phyloP scores from a whole-genome alignment of 192 early-diverging fungal genomes.

The Tieghemiomyces parasiticus region DNA sequence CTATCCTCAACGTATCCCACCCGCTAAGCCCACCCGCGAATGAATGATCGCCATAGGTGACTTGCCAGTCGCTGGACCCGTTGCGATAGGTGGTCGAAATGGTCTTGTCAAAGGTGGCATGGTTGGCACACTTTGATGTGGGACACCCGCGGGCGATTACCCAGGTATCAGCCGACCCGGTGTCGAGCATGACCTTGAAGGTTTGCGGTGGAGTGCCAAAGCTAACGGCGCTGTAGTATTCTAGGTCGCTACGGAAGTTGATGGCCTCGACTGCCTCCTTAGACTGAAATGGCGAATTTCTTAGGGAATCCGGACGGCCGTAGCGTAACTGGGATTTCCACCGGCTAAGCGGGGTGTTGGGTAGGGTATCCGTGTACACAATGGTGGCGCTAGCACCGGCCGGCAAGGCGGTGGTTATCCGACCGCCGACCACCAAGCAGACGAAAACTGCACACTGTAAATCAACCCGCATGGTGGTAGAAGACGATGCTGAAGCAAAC shows the following conservation, averaged over 20 bases:
- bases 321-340: too few relatives aligned
- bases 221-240: slow-evolving; percentile 52
- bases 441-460: too few relatives aligned
- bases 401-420: too few relatives aligned
- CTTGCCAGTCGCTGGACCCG: slow-evolving; percentile 40
- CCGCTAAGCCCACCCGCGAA: slow-evolving; percentile 27
- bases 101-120: slow-evolving; percentile 31
- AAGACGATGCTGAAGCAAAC: too few relatives aligned
- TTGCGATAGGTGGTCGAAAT: slow-evolving; percentile 36
- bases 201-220: slow-evolving; percentile 49
- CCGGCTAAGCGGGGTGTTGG: too few relatives aligned
- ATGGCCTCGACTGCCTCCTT: background rate
- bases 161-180: slow-evolving; percentile 58
- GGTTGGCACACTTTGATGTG: slow-evolving; percentile 18
- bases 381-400: too few relatives aligned
- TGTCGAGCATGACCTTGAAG: slow-evolving; percentile 58
- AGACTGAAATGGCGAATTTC: too few relatives aligned
- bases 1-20: slow-evolving; percentile 38
- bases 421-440: too few relatives aligned
- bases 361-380: too few relatives aligned
- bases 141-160: slow-evolving; percentile 32
- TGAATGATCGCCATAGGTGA: slow-evolving; percentile 48
- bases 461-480: too few relatives aligned
- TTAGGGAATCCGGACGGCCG: too few relatives aligned
- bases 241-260: slow-evolving; percentile 16